Conservation (phyloP, 2,329 filamentous ascomycete genomes). For the Scedosporium aurantiacum region DNA sequence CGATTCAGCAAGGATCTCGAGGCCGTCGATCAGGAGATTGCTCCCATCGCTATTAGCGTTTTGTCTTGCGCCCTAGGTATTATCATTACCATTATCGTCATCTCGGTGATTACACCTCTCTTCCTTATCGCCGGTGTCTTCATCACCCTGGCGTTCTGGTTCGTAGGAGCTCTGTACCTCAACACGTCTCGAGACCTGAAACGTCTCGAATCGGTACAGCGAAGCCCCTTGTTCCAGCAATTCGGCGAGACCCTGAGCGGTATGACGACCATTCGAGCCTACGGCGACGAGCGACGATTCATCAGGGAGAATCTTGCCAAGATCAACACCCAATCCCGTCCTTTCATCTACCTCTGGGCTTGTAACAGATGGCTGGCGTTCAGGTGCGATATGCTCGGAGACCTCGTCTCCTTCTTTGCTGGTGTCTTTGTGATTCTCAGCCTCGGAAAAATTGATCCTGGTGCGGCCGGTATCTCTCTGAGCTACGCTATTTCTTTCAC, state of each 20-base stretch:
- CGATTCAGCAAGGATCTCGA: slow-evolving; percentile 97
- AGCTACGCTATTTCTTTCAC: slow-evolving; percentile 96
- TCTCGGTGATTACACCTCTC: slow-evolving; percentile 77
- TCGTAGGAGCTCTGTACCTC: slow-evolving; percentile 80
- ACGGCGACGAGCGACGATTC: slow-evolving; percentile 87
- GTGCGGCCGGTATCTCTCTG: slow-evolving; percentile 83
- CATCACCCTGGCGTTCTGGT: slow-evolving; percentile 72
- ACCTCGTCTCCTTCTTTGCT: slow-evolving; percentile 85
- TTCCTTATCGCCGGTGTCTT: slow-evolving; percentile 82
- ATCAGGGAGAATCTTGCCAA: slow-evolving; percentile 79
- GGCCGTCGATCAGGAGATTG: slow-evolving; percentile 89
- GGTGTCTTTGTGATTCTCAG: slow-evolving; percentile 82
- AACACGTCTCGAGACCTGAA: slow-evolving; percentile 91
- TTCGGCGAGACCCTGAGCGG: slow-evolving; percentile 93
- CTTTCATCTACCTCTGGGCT: slow-evolving; percentile 94
- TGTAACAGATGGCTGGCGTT: slow-evolving; percentile 95
- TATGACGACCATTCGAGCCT: slow-evolving; percentile 93
- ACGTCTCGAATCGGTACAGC: slow-evolving; percentile 83
- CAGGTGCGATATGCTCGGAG: slow-evolving; percentile 80
- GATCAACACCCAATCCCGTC: slow-evolving; percentile 83
- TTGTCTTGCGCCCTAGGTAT: slow-evolving; percentile 56
- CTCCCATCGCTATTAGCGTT: slow-evolving; percentile 73
- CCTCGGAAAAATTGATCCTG: slow-evolving; percentile 74
- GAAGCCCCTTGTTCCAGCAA: slow-evolving; percentile 93
- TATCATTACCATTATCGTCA: slow-evolving; percentile 76